Evolutionary conservation across 2,329 filamentous ascomycete species (phyloP).

Genomic region (Neopestalotiopsis clavispora): DNA sequence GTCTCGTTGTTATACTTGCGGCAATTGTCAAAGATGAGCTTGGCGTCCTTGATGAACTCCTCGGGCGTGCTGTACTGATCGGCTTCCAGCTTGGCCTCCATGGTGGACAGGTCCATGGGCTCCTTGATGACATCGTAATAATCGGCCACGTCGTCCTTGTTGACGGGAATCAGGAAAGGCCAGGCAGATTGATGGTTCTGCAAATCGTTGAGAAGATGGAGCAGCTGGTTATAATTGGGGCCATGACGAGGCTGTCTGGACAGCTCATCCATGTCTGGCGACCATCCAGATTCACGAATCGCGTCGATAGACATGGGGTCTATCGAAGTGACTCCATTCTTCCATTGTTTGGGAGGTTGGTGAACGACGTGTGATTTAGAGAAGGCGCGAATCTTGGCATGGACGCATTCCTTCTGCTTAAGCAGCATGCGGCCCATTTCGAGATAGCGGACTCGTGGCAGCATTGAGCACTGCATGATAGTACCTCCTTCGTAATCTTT

Average conservation of each 20-base stretch:
- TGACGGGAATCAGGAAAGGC: constrained; percentile 94
- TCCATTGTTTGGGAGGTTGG: constrained; percentile 84
- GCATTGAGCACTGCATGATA: constrained; percentile 99
- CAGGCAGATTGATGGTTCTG: constrained; percentile 93
- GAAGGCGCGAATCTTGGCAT: constrained; percentile 92
- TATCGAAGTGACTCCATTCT: constrained; percentile 73
- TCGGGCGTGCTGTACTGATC: constrained; percentile 91
- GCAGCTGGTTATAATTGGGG: constrained; percentile 92
- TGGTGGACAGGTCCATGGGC: constrained; percentile 94
- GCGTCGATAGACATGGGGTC: constrained; percentile 86
- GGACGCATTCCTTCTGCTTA: constrained; percentile 95
- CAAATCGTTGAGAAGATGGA: constrained; percentile 91
- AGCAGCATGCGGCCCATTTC: constrained; percentile 92
- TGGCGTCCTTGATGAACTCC: constrained; percentile 88
- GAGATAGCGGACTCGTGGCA: constrained; percentile 91
- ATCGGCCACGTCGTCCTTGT: constrained; percentile 94
- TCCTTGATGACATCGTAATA: constrained; percentile 99
- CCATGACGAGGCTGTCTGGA: constrained; percentile 94
- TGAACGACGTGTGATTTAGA: constrained; percentile 89
- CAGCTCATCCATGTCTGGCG: constrained; percentile 95
- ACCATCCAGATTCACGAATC: constrained; percentile 93
- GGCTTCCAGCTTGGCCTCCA: constrained; percentile 94
- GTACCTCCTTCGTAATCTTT: constrained; percentile 99
- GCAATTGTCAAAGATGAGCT: constrained; percentile 92
- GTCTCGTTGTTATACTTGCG: constrained; percentile 95